A percentile compares a stretch with the other conserved stretches of the same genome.
Evolutionary conservation across 2,329 filamentous ascomycete genomes (phyloP).

Genomic region (Exophiala bonariae): DNA sequence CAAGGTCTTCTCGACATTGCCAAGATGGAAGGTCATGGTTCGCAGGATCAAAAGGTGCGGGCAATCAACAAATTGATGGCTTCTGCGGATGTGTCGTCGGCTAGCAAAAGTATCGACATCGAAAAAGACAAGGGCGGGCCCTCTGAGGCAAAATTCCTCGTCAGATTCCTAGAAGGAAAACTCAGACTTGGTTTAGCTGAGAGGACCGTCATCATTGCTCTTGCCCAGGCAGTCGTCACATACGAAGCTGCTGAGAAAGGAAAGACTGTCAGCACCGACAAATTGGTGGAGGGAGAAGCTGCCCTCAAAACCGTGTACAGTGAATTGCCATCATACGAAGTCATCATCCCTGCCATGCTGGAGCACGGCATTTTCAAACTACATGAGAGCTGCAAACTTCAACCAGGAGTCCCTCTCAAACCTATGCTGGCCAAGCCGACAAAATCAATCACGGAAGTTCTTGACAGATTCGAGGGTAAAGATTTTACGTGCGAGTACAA

Average conservation of each 20-base stretch:
- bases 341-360: constrained; percentile 87
- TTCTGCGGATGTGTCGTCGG: constrained; percentile 72
- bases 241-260: constrained; percentile 76
- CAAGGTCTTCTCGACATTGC: constrained; percentile 86
- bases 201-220: constrained; percentile 82
- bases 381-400: constrained; percentile 81
- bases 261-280: constrained; percentile 69
- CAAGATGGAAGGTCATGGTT: constrained; percentile 79
- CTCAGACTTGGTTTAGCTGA: constrained; percentile 88
- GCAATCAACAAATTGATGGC: constrained; percentile 96
- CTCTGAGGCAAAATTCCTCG: constrained; percentile 91
- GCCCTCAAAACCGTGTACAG: constrained; percentile 91
- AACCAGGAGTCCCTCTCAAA: constrained; percentile 91
- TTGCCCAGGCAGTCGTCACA: constrained; percentile 83
- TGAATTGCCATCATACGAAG: constrained; percentile 91
- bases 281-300: constrained; percentile 79
- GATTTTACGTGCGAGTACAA: constrained; percentile 99
- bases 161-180: constrained; percentile 93
- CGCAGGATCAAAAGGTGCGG: constrained; percentile 87
- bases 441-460: constrained; percentile 94
- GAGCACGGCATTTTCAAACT: constrained; percentile 82
- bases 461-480: constrained; percentile 93
- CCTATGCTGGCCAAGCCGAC: constrained; percentile 99
- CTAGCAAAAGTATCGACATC: constrained; percentile 79
- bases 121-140: constrained; percentile 88